Evolutionary conservation across 1,284 basidiomycete species (phyloP).

Genomic region (Ceratobasidium sp.): DNA sequence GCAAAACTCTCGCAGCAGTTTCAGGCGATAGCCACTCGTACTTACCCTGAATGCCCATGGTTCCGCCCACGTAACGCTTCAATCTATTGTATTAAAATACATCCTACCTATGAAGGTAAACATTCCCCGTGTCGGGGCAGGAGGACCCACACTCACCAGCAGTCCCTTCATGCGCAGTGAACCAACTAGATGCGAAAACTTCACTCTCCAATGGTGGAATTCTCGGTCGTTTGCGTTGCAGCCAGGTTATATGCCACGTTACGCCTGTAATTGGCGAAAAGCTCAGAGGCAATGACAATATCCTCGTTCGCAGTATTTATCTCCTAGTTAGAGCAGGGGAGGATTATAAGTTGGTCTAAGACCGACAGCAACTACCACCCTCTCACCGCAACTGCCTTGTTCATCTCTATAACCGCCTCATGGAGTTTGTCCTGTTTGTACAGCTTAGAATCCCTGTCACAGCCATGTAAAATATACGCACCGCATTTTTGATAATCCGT

Average conservation of each 20-base stretch:
- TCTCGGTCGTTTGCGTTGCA: conserved; percentile 56
- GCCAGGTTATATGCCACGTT: conserved; percentile 89
- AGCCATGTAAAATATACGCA: conserved; percentile 58
- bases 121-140: too few species aligned
- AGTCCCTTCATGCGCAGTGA: background rate
- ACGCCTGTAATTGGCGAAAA: conserved; percentile 82
- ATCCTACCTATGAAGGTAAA: background rate
- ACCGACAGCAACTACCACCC: background rate
- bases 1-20: too few species aligned
- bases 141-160: background rate
- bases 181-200: background rate
- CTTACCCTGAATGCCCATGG: too few species aligned
- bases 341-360: conserved; percentile 28
- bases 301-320: conserved; percentile 75
- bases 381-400: conserved; percentile 76
- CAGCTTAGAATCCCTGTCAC: conserved; percentile 40
- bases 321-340: conserved; percentile 61
- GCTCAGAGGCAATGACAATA: conserved; percentile 78
- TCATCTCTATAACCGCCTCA: conserved; percentile 82
- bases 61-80: too few species aligned
- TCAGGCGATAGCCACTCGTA: too few species aligned
- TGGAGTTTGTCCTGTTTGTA: conserved; percentile 76
- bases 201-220: background rate
- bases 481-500: conserved; percentile 89
- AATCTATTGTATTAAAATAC: background rate